These are phyloP conservation scores for Clitoria ternatea DNA, from an alignment of 306 rosid genomes.

Conservation along the genomic window DNA sequence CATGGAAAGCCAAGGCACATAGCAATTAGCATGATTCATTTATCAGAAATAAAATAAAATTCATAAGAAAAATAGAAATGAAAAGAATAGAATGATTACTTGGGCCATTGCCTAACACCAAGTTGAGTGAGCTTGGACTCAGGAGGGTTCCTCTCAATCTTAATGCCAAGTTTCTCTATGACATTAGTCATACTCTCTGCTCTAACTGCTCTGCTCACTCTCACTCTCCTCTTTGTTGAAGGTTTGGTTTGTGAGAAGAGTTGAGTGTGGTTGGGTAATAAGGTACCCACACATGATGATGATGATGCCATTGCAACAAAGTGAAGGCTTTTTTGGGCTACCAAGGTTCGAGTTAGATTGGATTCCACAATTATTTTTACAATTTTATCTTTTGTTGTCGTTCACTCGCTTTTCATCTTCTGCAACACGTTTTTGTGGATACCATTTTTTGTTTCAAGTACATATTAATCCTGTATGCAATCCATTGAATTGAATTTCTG, in stretches of 20 bases:
- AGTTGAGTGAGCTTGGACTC: constrained; percentile 54
- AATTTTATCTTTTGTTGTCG: constrained; percentile 4
- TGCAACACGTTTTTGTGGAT: background rate
- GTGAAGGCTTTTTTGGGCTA: background rate
- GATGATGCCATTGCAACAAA: constrained; percentile 35
- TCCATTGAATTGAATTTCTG: no score
- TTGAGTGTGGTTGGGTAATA: constrained; percentile 5
- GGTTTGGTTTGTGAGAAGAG: background rate
- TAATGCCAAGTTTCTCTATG: constrained; percentile 68
- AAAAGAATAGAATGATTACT: constrained; percentile 34
- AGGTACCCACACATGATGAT: constrained; percentile 26
- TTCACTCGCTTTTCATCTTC: constrained; percentile 45
- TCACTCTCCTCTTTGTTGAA: constrained; percentile 7
- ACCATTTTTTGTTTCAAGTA: no score
- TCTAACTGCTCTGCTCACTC: constrained; percentile 12
- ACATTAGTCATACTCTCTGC: constrained; percentile 51
- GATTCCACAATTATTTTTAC: background rate
- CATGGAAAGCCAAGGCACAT: background rate
- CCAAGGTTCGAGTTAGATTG: background rate
- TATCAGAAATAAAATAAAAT: constrained; percentile 2
- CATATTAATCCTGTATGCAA: no score
- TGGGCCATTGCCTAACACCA: constrained; percentile 68
- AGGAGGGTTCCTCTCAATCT: constrained; percentile 72
- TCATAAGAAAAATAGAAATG: background rate
- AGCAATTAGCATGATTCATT: background rate